These are phyloP conservation scores for Groenewaldozyma auringiensis DNA, from an alignment of 1,139 yeast species.

Conservation along the genomic window DNA sequence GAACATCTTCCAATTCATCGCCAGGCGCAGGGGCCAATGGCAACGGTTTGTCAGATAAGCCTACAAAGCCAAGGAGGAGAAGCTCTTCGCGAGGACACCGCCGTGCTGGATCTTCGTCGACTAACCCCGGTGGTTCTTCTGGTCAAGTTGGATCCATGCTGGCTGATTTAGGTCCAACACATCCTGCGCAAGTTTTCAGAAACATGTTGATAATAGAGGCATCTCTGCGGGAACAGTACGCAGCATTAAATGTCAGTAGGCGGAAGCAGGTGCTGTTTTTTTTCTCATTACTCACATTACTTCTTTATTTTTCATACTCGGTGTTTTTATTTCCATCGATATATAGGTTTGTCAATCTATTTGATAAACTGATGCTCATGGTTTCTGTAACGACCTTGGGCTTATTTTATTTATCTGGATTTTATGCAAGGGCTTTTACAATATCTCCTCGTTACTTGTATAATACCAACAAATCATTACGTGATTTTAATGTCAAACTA, in stretches of 20 bases:
- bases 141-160: background rate
- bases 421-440: conserved; percentile 76
- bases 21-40: background rate
- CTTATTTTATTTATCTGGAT: conserved; percentile 81
- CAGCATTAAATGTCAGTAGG: conserved; percentile 60
- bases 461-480: conserved; percentile 76
- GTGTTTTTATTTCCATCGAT: conserved; percentile 29
- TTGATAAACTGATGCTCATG: conserved; percentile 52
- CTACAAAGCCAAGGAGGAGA: background rate
- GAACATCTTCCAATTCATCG: background rate
- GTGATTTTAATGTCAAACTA: conserved; percentile 71
- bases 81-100: background rate
- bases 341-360: conserved; percentile 29
- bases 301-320: conserved; percentile 27
- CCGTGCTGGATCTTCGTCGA: background rate
- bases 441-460: conserved; percentile 70
- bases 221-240: conserved; percentile 69
- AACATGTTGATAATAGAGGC: conserved; percentile 80
- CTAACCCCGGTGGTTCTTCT: background rate
- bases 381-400: conserved; percentile 64
- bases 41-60: background rate
- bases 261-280: conserved; percentile 69
- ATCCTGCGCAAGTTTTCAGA: conserved; percentile 32
- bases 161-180: background rate
- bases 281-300: conserved; percentile 37